phyloP scores from a whole-genome alignment of 2,329 filamentous ascomycete species.

The Pseudocercospora crystallina region DNA sequence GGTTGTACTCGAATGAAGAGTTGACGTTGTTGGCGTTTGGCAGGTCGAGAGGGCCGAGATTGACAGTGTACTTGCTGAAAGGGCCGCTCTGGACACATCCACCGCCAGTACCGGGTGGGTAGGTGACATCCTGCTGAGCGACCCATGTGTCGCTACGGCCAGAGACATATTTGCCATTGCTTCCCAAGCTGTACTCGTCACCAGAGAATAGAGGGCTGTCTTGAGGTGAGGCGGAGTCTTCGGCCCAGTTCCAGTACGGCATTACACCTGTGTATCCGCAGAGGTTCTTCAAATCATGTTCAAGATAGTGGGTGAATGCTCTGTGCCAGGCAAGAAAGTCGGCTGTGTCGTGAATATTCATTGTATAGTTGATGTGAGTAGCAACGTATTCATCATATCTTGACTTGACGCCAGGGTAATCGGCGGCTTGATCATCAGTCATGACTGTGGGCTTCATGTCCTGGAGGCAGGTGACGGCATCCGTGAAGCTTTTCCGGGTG shows the following conservation, averaged over 20 bases:
- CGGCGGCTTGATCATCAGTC: conserved; percentile 25
- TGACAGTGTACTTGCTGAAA: conserved; percentile 46
- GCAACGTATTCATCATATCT: conserved; percentile 35
- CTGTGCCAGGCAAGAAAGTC: conserved; percentile 44
- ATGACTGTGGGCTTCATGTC: conserved; percentile 28
- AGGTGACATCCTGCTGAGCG: conserved; percentile 31
- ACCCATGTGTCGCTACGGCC: conserved; percentile 31
- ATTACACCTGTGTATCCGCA: conserved; percentile 45
- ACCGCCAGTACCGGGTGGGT: conserved; percentile 55
- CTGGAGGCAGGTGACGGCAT: conserved; percentile 33
- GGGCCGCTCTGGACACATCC: conserved; percentile 56
- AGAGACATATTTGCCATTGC: conserved; percentile 32
- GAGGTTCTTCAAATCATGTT: conserved; percentile 43
- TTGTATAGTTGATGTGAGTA: conserved; percentile 37
- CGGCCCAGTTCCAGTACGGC: conserved; percentile 35
- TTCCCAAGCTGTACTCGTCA: conserved; percentile 44
- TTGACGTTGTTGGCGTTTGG: conserved; percentile 33
- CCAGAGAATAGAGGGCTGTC: conserved; percentile 56
- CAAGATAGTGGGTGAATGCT: conserved; percentile 45
- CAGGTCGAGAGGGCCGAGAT: conserved; percentile 33
- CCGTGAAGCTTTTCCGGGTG: conserved; percentile 33
- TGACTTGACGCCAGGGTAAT: conserved; percentile 32
- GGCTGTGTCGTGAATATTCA: conserved; percentile 34
- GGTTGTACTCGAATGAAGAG: conserved; percentile 25
- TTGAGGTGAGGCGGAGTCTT: conserved; percentile 35